These are phyloP conservation scores for Globisporangium nodosum DNA, from an alignment of 352 stramenopile species.

Conservation along the genomic window DNA sequence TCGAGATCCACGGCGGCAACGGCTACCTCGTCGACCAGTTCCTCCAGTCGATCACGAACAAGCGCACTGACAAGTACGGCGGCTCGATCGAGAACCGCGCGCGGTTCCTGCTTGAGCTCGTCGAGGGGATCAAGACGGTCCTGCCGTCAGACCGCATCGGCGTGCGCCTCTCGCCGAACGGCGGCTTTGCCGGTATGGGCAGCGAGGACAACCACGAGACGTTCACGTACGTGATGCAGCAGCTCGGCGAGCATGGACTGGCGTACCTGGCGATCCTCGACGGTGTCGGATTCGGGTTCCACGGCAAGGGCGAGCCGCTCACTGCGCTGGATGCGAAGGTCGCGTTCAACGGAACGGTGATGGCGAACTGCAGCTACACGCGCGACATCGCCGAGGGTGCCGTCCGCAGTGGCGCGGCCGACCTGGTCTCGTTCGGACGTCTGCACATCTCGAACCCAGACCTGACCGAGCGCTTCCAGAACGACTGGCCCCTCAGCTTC, in stretches of 20 bases:
- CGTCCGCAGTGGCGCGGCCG: constrained; percentile 41
- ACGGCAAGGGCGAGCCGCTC: constrained; percentile 13
- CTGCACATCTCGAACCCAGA: constrained; percentile 78
- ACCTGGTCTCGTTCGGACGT: constrained; percentile 62
- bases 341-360: constrained; percentile 46
- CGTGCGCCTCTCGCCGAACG: constrained; percentile 42
- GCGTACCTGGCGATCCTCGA: constrained; percentile 62
- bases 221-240: constrained; percentile 35
- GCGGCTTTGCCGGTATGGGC: constrained; percentile 33
- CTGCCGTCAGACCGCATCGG: constrained; percentile 28
- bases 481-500: constrained; percentile 12
- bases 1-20: constrained; percentile 87
- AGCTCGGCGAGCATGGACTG: constrained; percentile 52
- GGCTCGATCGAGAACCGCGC: constrained; percentile 60
- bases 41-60: constrained; percentile 49
- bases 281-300: constrained; percentile 32
- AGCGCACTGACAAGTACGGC: constrained; percentile 60
- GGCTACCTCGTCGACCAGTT: constrained; percentile 85
- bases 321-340: constrained; percentile 19
- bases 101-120: constrained; percentile 57
- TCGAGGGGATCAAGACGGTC: constrained; percentile 39
- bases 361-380: constrained; percentile 55
- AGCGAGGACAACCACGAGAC: constrained; percentile 29
- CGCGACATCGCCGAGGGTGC: constrained; percentile 37
- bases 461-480: constrained; percentile 47